phyloP scores from a whole-genome alignment of 805 yeast species.

The Ogataea naganishii region DNA sequence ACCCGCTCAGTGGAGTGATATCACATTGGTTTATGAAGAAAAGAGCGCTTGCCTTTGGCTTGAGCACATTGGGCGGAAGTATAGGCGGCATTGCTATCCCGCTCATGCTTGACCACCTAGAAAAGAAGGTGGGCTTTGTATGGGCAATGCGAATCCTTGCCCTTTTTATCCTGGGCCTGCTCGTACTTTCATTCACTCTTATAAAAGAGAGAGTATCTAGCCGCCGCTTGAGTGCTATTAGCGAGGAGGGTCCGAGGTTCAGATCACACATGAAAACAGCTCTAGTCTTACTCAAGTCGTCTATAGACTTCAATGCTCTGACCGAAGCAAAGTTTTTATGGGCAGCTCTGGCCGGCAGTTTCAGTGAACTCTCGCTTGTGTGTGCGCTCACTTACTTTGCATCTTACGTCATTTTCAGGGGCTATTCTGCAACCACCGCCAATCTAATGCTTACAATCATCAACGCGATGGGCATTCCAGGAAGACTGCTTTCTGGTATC shows the following conservation, averaged over 20 bases:
- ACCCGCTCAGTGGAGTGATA: slow-evolving; percentile 36
- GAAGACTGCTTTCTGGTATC: slow-evolving; percentile 47
- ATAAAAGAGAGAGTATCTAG: slow-evolving; percentile 27
- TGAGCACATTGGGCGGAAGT: slow-evolving; percentile 46
- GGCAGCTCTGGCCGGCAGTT: slow-evolving; percentile 29
- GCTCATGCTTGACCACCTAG: slow-evolving; percentile 36
- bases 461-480: slow-evolving; percentile 40
- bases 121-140: slow-evolving; percentile 40
- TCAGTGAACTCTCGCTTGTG: slow-evolving; percentile 31
- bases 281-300: slow-evolving; percentile 12
- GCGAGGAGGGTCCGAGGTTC: slow-evolving; percentile 4
- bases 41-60: slow-evolving; percentile 28
- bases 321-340: slow-evolving; percentile 28
- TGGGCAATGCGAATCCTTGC: slow-evolving; percentile 52
- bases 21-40: slow-evolving; percentile 35
- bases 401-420: slow-evolving; percentile 34
- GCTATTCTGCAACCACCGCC: slow-evolving; percentile 29
- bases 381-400: slow-evolving; percentile 34
- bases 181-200: slow-evolving; percentile 20
- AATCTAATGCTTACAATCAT: slow-evolving; percentile 37
- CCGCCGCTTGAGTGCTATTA: slow-evolving; percentile 4
- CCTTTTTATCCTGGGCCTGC: slow-evolving; percentile 16
- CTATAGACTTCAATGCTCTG: slow-evolving; percentile 22
- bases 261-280: slow-evolving; percentile 4
- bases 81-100: slow-evolving; percentile 61